phyloP scores from a whole-genome alignment of 129 eudicot genomes.

The Cynara cardunculus region DNA sequence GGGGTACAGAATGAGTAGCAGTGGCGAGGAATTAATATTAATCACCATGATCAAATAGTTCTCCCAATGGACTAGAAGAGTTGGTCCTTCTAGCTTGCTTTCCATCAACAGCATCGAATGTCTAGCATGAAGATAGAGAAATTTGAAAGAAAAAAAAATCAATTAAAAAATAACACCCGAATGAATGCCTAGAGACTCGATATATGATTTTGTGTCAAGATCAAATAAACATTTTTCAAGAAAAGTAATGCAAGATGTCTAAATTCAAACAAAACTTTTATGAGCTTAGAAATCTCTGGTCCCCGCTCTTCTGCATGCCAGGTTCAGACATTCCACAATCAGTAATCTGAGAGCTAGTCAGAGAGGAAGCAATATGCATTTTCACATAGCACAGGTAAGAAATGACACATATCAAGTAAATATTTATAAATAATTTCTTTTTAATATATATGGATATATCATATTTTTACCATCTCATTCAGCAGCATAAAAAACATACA shows the following conservation, averaged over 20 bases:
- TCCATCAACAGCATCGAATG: slow-evolving; percentile 99
- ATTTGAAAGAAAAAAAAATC: not conserved
- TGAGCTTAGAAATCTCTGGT: too few relatives aligned
- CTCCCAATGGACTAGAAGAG: slow-evolving; percentile 98
- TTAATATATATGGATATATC: not conserved
- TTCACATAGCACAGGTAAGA: too few relatives aligned
- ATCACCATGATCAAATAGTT: slow-evolving; percentile 96
- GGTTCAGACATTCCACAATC: too few relatives aligned
- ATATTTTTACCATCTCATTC: not conserved
- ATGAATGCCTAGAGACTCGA: not conserved
- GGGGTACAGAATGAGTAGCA: not conserved
- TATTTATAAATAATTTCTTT: not conserved
- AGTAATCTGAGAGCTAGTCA: too few relatives aligned
- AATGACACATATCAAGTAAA: not conserved
- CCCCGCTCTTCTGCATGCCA: too few relatives aligned
- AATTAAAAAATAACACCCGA: not conserved
- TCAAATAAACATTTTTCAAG: not conserved
- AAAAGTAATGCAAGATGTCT: not conserved
- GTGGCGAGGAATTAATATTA: not conserved
- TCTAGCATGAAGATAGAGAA: slow-evolving; percentile 37
- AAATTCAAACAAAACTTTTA: not conserved
- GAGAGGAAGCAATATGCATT: too few relatives aligned
- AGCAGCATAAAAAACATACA: not conserved
- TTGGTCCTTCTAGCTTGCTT: slow-evolving; percentile 99
- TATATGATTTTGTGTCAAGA: not conserved